Evolutionary conservation across 345 rosid species (phyloP), one percentile per base, ranked within the genome.

Genomic region (Boechera stricta): DNA sequence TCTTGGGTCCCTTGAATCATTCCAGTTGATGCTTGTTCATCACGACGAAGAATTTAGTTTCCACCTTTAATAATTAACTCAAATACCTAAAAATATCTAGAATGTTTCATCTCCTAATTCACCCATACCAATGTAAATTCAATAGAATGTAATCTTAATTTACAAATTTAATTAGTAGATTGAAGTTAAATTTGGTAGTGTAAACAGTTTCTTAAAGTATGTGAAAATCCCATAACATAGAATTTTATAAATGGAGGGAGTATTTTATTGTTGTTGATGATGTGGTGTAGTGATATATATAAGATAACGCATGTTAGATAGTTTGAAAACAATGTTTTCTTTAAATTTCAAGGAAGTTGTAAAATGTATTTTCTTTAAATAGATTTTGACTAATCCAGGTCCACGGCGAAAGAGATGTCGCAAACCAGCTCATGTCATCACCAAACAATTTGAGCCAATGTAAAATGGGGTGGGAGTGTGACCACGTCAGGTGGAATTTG

Each of bases 401-500:
- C 77, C 77, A 64, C 33, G 56, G 47, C 48, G 70, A 77, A 69
- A 77, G 80, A 62, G 71, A 53, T 24, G 64, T 53, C n/a, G 65
- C 48, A 68, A 69, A 69, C 75, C 64, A 77, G 70, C 49, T 61
- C 80, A 54, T 62, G 57, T 54, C 9, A 62, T 62, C 49, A 52
- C 54, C 63, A 60, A 61, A 63, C 49, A 41, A 51, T 31, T 21
- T 49, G 63, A 68, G 69, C 55, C 45, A 41, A 42, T 16, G 55
- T 51, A 36, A 26, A 56, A 41, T 76, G 65, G 60, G 80, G 71
- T 64, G 71, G 42, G 67, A 71, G 62, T 71, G 72, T 38, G 77
- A 71, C 81, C 81, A 77, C 72, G 77, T 64, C 77, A 77, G 77
- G 81, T 71, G 71, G 52, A 36, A 56, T 64, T 21, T 21, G 21